Evolutionary conservation across 1,284 basidiomycete genomes (phyloP).

Genomic region (Omphalotus olearius): DNA sequence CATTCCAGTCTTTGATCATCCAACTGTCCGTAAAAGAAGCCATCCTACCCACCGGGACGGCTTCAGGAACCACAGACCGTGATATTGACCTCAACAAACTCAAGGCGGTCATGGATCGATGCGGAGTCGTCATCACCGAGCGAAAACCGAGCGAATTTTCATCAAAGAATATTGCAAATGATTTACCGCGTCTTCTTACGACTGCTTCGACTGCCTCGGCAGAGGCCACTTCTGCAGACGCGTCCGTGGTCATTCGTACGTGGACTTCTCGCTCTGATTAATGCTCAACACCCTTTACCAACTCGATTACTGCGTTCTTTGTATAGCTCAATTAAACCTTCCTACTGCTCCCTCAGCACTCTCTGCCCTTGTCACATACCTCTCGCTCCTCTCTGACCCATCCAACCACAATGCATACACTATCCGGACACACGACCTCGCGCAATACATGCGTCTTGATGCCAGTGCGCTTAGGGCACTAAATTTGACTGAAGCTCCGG

Average conservation of each 20-base stretch:
- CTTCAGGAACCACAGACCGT: conserved; percentile 64
- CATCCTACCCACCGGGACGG: conserved; percentile 65
- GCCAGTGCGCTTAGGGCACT: conserved; percentile 92
- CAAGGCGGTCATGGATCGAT: conserved; percentile 82
- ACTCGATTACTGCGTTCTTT: background rate
- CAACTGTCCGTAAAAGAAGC: conserved; percentile 98
- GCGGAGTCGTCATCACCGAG: conserved; percentile 88
- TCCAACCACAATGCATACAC: conserved; percentile 82
- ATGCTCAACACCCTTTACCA: background rate
- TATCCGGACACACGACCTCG: conserved; percentile 85
- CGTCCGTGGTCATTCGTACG: conserved; percentile 44
- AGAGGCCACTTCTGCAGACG: conserved; percentile 43
- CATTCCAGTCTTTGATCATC: conserved; percentile 80
- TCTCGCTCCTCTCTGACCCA: conserved; percentile 79
- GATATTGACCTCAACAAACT: conserved; percentile 88
- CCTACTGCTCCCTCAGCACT: conserved; percentile 79
- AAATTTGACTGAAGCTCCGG: conserved; percentile 77
- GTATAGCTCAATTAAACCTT: conserved; percentile 73
- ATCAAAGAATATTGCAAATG: conserved; percentile 79
- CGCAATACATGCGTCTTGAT: conserved; percentile 95
- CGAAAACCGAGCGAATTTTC: conserved; percentile 86
- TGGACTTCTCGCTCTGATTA: conserved; percentile 2
- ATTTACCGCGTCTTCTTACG: conserved; percentile 72
- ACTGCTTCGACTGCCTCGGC: conserved; percentile 28
- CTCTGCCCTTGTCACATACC: conserved; percentile 80